Evolutionary conservation across 495 filamentous ascomycete species (phyloP), one percentile per base, ranked within the genome.

Genomic region (Tuber indicum): DNA sequence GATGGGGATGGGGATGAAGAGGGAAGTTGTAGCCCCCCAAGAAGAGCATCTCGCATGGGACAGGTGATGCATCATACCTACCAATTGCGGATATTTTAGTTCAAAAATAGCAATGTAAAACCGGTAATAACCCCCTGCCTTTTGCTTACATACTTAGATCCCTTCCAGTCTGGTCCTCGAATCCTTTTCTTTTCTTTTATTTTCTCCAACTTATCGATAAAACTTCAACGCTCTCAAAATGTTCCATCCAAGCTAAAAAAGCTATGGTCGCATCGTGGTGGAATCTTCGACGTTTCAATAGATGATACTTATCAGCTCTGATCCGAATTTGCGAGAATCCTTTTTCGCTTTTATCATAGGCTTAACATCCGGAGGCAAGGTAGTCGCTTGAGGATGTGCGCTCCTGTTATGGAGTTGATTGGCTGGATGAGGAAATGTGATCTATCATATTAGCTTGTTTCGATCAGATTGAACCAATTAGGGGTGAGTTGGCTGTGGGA

Each of bases 341-440:
- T 66, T 66, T 32, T 66, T 26, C 58, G 16, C 58, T 66, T 66
- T 66, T 5, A 66, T 66, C 58, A 66, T 66, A 66, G 58, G 58
- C 26, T 66, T 66, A 66, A 66, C 58, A 66, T 7, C 58, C 58
- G 58, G 58, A 66, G 58, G 12, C 58, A 32, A 66, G 58, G 58
- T 66, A 10, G 58, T 16, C n/a, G 9, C 14, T 66, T 32, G 58
- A 32, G 58, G 12, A 17, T 5, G 58, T 32, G n/a, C 32, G n/a
- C 58, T 66, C 58, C 58, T 32, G 14, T 66, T 66, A 32, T 26
- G 58, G 58, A 66, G 58, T 66, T 66, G 58, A 66, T 66, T 66
- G 58, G 58, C 58, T 66, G 58, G 58, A 66, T 66, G n/a, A 17
- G 58, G 58, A 66, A 66, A 66, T 66, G 58, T 66, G 58, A 66